Conservation (phyloP, 2,329 filamentous ascomycete species). For the Aureobasidium namibiae region DNA sequence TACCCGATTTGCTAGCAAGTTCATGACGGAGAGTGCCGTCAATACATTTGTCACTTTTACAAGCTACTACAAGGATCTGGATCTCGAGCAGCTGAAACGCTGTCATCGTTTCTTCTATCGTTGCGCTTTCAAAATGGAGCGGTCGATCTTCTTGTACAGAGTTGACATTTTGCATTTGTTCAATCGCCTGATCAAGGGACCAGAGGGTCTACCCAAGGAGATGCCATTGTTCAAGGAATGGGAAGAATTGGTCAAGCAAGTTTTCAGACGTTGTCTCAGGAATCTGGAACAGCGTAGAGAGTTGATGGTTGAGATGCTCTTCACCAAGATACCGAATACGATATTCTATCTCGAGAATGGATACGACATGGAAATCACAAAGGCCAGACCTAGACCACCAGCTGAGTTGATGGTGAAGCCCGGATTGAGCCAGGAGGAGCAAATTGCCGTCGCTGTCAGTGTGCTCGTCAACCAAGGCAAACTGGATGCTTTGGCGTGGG, state of each 20-base stretch:
- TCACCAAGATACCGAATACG: constrained; percentile 80
- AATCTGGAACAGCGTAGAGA: constrained; percentile 81
- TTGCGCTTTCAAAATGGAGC: constrained; percentile 88
- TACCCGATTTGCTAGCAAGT: constrained; percentile 68
- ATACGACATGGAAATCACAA: constrained; percentile 68
- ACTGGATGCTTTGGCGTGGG: constrained; percentile 68
- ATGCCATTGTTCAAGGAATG: constrained; percentile 69
- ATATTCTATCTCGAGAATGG: constrained; percentile 86
- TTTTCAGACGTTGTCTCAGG: constrained; percentile 72
- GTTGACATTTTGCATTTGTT: constrained; percentile 86
- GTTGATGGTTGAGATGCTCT: constrained; percentile 76
- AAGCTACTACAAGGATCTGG: constrained; percentile 72
- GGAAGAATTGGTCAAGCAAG: constrained; percentile 79
- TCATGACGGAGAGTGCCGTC: constrained; percentile 74
- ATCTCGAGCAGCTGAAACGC: constrained; percentile 73
- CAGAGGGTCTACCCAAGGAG: constrained; percentile 61
- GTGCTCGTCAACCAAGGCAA: constrained; percentile 74
- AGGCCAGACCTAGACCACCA: constrained; percentile 58
- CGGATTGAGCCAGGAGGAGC: constrained; percentile 56
- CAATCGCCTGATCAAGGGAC: constrained; percentile 85
- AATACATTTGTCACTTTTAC: constrained; percentile 81
- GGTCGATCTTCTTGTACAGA: constrained; percentile 79
- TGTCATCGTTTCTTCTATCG: constrained; percentile 92
- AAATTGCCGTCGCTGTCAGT: constrained; percentile 68
- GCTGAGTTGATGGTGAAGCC: constrained; percentile 78